Percentiles rank a stretch among this genome's conserved stretches.
phyloP scores from a whole-genome alignment of 2,329 filamentous ascomycete species.

The Fusarium staphyleae region DNA sequence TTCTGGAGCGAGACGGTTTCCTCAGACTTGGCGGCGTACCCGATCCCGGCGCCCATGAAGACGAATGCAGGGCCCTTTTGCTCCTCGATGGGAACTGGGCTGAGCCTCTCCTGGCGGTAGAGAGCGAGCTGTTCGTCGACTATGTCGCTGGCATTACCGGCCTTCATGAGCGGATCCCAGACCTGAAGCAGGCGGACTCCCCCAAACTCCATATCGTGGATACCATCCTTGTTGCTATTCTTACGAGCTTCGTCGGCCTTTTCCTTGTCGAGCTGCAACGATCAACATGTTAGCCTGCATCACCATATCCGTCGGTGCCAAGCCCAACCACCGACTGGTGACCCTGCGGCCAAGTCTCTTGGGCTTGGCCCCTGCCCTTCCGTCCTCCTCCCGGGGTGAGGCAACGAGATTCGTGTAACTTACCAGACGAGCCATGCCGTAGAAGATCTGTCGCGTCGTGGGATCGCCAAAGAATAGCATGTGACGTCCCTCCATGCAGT shows the following conservation, averaged over 20 bases:
- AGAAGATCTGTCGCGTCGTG: conserved; percentile 65
- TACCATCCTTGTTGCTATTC: conserved; percentile 29
- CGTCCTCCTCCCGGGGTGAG: neutral
- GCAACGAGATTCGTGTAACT: conserved; percentile 8
- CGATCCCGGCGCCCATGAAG: conserved; percentile 38
- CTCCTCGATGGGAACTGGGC: conserved; percentile 17
- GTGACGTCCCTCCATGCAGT: conserved; percentile 59
- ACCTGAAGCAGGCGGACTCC: conserved; percentile 50
- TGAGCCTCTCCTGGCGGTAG: conserved; percentile 26
- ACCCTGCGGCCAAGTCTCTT: no score
- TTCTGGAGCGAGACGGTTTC: conserved; percentile 22
- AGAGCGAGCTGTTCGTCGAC: conserved; percentile 33
- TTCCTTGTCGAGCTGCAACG: conserved; percentile 29
- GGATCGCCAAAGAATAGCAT: conserved; percentile 68
- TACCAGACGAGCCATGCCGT: conserved; percentile 51
- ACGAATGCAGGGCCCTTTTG: conserved; percentile 36
- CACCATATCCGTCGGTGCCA: neutral
- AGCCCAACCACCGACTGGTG: neutral
- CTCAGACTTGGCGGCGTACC: conserved; percentile 37
- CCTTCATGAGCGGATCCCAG: conserved; percentile 69
- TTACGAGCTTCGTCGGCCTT: conserved; percentile 20
- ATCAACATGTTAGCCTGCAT: conserved; percentile 5
- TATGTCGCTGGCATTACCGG: conserved; percentile 31
- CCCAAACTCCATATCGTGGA: conserved; percentile 30
- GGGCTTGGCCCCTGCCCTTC: neutral